A percentile compares a stretch with the other conserved stretches of the same genome.
phyloP scores from a whole-genome alignment of 768 basidiomycete genomes.

The Tulasnella sp. region DNA sequence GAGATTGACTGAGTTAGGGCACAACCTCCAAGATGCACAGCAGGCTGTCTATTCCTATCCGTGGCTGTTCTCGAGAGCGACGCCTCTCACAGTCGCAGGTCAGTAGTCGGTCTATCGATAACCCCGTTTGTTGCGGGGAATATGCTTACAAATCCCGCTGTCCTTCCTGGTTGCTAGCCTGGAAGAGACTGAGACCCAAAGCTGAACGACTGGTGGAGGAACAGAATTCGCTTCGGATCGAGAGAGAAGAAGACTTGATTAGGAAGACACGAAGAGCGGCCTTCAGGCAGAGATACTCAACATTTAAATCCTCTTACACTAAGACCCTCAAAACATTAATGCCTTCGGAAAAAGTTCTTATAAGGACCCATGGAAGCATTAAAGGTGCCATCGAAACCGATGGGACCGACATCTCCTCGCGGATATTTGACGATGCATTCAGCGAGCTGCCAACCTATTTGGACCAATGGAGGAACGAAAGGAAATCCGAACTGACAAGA shows the following conservation, averaged over 20 bases:
- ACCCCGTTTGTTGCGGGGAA: no score
- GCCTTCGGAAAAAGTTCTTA: background rate
- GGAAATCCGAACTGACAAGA: background rate
- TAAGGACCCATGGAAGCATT: background rate
- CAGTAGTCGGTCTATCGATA: no score
- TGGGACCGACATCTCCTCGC: background rate
- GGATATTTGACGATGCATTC: background rate
- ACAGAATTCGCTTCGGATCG: background rate
- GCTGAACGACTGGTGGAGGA: background rate
- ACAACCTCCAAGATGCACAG: background rate
- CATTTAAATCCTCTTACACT: background rate
- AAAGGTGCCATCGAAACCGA: background rate
- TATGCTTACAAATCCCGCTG: no score
- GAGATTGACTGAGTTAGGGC: background rate
- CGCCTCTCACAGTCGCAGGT: background rate
- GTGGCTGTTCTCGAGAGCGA: background rate
- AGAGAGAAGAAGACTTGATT: background rate
- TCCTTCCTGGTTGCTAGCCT: background rate
- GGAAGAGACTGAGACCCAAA: background rate
- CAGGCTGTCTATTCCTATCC: background rate
- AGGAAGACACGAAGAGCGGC: background rate
- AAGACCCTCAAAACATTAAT: background rate
- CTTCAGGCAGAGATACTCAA: background rate
- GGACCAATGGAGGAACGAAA: background rate
- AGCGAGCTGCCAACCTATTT: background rate